Percentiles rank a stretch among this genome's conserved stretches.
These are phyloP conservation scores for Suillus tomentosus DNA, from an alignment of 768 basidiomycete species.

Conservation along the genomic window DNA sequence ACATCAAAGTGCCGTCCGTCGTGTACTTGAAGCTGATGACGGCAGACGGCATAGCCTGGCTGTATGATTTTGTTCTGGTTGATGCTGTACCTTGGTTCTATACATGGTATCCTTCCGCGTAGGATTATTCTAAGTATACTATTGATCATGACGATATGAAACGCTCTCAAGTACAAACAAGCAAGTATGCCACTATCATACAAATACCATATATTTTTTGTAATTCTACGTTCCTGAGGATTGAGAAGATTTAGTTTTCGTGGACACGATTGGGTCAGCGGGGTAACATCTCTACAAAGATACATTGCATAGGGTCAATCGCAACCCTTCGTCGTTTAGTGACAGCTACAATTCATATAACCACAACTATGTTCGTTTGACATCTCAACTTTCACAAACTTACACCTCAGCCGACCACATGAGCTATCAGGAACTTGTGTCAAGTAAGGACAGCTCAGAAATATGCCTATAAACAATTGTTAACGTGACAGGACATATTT, in stretches of 20 bases:
- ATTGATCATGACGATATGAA: slow-evolving; percentile 29
- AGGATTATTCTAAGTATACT: slow-evolving; percentile 38
- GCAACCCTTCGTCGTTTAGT: slow-evolving; percentile 1
- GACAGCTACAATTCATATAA: slow-evolving; percentile 7
- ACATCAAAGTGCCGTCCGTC: slow-evolving; percentile 32
- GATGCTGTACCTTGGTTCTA: slow-evolving; percentile 18
- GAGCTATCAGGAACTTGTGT: slow-evolving; percentile 5
- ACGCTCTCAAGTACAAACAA: slow-evolving; percentile 13
- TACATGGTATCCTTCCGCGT: slow-evolving; percentile 24
- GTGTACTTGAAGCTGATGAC: slow-evolving; percentile 47
- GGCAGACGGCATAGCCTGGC: slow-evolving; percentile 69
- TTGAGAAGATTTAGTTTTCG: background rate
- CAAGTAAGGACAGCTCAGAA: slow-evolving; percentile 22
- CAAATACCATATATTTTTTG: slow-evolving; percentile 25
- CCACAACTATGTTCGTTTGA: slow-evolving; percentile 2
- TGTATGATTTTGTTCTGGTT: slow-evolving; percentile 39
- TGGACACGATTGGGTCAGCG: background rate
- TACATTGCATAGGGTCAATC: slow-evolving; percentile 5
- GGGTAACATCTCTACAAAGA: background rate
- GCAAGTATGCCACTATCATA: slow-evolving; percentile 23
- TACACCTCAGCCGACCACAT: slow-evolving; percentile 11
- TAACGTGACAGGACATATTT: slow-evolving; percentile 9
- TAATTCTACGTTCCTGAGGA: slow-evolving; percentile 27
- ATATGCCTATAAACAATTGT: slow-evolving; percentile 24
- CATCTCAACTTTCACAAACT: slow-evolving; percentile 1